phyloP scores from a whole-genome alignment of 2,329 filamentous ascomycete species.

The Exophiala aquamarina region DNA sequence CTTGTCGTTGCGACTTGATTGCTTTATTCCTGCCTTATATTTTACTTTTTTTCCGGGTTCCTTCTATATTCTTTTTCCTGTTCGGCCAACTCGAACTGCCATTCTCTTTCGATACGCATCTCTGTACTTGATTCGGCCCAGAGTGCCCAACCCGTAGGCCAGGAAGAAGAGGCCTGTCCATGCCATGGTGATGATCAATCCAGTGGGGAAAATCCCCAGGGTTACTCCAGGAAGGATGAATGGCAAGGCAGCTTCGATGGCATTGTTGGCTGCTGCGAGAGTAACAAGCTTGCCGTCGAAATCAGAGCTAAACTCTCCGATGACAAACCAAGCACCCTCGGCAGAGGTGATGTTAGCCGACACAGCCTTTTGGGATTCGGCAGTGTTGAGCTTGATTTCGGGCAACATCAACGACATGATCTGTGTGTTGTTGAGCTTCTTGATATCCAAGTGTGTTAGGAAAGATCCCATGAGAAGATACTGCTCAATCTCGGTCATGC shows the following conservation, averaged over 20 bases:
- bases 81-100: constrained; percentile 20
- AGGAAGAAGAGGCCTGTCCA: constrained; percentile 35
- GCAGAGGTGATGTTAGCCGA: constrained; percentile 32
- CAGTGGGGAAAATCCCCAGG: constrained; percentile 34
- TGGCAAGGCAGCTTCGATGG: constrained; percentile 28
- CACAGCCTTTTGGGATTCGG: constrained; percentile 22
- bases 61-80: constrained; percentile 23
- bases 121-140: constrained; percentile 34
- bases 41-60: constrained; percentile 1
- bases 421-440: constrained; percentile 32
- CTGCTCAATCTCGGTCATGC: constrained; percentile 32
- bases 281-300: constrained; percentile 26
- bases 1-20: background rate
- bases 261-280: constrained; percentile 25
- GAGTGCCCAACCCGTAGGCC: constrained; percentile 35
- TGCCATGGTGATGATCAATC: constrained; percentile 33
- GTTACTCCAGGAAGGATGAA: constrained; percentile 36
- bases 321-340: constrained; percentile 38
- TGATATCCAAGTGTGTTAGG: constrained; percentile 27
- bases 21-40: background rate
- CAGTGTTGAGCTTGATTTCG: constrained; percentile 33
- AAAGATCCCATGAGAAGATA: constrained; percentile 36
- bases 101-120: constrained; percentile 33
- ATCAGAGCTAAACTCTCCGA: constrained; percentile 32
- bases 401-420: constrained; percentile 36